Evolutionary conservation across 495 filamentous ascomycete genomes (phyloP).

Genomic region (Talaromyces nanjingensis): DNA sequence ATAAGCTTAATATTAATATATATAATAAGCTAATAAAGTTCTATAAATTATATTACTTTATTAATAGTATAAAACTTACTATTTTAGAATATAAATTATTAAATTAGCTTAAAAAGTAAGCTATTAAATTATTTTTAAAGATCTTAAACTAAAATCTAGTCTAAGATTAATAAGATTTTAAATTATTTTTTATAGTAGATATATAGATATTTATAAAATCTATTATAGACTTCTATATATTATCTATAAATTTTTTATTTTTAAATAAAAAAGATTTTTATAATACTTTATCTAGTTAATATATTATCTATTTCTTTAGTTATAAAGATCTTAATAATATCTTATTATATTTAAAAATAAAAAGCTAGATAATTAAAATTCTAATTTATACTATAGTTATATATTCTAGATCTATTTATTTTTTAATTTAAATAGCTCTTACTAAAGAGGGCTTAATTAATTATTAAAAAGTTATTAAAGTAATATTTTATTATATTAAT

Average conservation of each 20-base stretch:
- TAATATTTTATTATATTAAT: conserved; percentile 88
- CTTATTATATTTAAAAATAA: conserved; percentile 86
- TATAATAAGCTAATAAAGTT: conserved; percentile 92
- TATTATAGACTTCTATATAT: conserved; percentile 51
- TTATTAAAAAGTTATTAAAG: conserved; percentile 80
- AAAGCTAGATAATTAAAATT: conserved; percentile 89
- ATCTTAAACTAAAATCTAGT: conserved; percentile 79
- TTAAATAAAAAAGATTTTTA: conserved; percentile 79
- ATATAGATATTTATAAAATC: conserved; percentile 84
- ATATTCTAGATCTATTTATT: conserved; percentile 78
- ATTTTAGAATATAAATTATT: conserved; percentile 82
- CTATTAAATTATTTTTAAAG: conserved; percentile 72
- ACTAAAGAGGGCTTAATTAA: conserved; percentile 81
- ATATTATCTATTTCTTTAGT: conserved; percentile 87
- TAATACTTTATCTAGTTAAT: conserved; percentile 78
- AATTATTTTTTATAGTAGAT: conserved; percentile 57
- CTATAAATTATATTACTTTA: conserved; percentile 84
- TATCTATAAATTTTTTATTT: conserved; percentile 85
- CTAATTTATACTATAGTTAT: conserved; percentile 67
- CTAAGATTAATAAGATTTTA: conserved; percentile 71
- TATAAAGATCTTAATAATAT: conserved; percentile 97
- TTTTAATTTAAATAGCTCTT: conserved; percentile 69
- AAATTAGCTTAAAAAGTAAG: conserved; percentile 84
- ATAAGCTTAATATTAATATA: conserved; percentile 75
- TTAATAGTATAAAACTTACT: conserved; percentile 92